These are phyloP conservation scores for Castanospermum australe DNA, from an alignment of 306 rosid genomes.

Conservation along the genomic window DNA sequence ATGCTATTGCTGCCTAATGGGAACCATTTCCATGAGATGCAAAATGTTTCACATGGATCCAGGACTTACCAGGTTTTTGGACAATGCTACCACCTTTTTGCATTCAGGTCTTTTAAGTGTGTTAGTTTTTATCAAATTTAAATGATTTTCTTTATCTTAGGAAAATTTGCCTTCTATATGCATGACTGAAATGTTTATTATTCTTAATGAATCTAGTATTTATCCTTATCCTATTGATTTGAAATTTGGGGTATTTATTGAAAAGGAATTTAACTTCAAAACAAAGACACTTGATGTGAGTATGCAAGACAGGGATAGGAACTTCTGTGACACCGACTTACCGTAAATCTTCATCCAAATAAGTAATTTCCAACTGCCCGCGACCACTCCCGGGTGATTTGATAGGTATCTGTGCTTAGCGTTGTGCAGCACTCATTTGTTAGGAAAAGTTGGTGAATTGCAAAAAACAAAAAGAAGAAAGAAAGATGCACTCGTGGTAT, in stretches of 20 bases:
- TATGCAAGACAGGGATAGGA: background rate
- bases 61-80: too few relatives aligned
- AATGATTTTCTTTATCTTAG: too few relatives aligned
- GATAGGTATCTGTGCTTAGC: slow-evolving; percentile 61
- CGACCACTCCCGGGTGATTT: slow-evolving; percentile 85
- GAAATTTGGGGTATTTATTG: too few relatives aligned
- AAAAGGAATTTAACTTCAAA: too few relatives aligned
- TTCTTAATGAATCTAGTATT: background rate
- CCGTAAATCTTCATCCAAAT: slow-evolving; percentile 85
- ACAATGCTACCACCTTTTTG: too few relatives aligned
- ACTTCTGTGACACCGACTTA: slow-evolving; percentile 22
- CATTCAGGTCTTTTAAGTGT: too few relatives aligned
- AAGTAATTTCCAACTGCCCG: slow-evolving; percentile 80
- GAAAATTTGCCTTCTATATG: background rate
- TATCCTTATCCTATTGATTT: background rate
- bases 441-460: background rate
- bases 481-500: background rate
- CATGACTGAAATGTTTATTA: background rate
- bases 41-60: too few relatives aligned
- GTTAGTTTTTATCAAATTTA: too few relatives aligned
- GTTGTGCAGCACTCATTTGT: background rate
- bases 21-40: too few relatives aligned
- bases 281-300: background rate
- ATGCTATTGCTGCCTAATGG: too few relatives aligned
- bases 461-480: background rate